Base-by-base conservation (phyloP, 2,329 filamentous ascomycete genomes). In the Epichloe hybrida region DNA sequence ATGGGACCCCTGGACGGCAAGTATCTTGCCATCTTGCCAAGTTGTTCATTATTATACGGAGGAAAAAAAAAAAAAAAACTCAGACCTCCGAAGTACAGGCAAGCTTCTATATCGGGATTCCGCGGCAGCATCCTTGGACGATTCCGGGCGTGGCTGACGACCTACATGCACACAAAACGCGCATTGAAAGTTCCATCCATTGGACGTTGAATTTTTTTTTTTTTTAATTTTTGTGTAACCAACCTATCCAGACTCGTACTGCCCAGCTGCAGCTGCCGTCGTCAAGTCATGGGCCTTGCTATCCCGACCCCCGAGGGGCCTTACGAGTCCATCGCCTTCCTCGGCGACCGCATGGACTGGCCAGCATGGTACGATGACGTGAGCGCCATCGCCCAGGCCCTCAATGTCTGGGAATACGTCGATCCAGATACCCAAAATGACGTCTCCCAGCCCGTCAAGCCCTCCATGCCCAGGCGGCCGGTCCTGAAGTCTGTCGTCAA, bases 351-450 rank as follows among this genome's bases (percentile, higher is more conserved):
- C 23, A 27, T 46, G 21, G 52, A 51, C 46, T 57, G 55, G 55
- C 34, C 44, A 4, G 15, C 35, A 8, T 57, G 55, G 55, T 27
- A 50, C 15, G 50, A 52, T 27, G 47, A 49, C 2, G 42, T 57
- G 11, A 38, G 42, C 17, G 38, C 35, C 20, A 42, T 54, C 27
- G 44, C 55, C 21, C 50, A 34, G 13, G 34, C 49, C 4, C 31
- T 48, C n/a, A 27, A 44, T 7, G 17, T 55, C 15, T 57, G 55
- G 55, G 15, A 43, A 6, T 57, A 52, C 27, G 52, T 55, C 43
- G 36, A 57, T 34, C 54, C 55, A 6, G 47, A 48, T 23, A 17
- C 39, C 34, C 36, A 36, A 35, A 12, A 17, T 27, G 36, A 43
- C 12, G 48, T 52, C 40, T 38, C 9, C 23, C 20, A 37, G 46